Evolutionary conservation across 306 rosid species (phyloP).

Genomic region (Medicago arabica): DNA sequence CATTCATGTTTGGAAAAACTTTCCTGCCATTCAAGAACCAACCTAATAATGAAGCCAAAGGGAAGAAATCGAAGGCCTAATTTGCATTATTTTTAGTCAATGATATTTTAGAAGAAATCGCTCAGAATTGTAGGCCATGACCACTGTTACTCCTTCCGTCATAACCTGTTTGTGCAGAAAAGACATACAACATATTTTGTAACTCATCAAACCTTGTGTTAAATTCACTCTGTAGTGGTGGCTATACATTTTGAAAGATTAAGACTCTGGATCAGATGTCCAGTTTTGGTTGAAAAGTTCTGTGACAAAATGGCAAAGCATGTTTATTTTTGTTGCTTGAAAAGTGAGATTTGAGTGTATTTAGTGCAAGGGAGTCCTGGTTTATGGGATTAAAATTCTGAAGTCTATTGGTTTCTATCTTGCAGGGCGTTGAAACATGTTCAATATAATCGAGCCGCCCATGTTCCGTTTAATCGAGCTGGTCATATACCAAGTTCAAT

Average conservation of each 20-base stretch:
- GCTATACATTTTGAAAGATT: conserved; percentile 6
- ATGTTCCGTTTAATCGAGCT: conserved; percentile 37
- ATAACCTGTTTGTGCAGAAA: conserved; percentile 3
- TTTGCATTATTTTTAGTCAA: conserved; percentile 50
- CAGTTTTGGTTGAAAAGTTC: conserved; percentile 25
- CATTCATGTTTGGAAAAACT: conserved; percentile 78
- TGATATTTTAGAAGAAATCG: conserved; percentile 43
- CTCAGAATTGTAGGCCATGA: conserved; percentile 41
- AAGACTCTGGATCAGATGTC: background rate
- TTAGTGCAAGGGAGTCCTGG: conserved; percentile 29
- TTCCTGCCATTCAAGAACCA: conserved; percentile 84
- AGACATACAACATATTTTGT: conserved; percentile 8
- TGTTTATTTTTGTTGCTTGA: background rate
- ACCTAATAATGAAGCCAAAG: conserved; percentile 73
- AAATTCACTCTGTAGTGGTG: conserved; percentile 7
- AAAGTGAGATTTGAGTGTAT: conserved; percentile 6
- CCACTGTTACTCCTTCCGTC: conserved; percentile 24
- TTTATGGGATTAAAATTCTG: conserved; percentile 45
- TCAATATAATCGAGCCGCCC: conserved; percentile 42
- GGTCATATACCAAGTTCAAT: conserved; percentile 43
- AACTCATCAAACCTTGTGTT: conserved; percentile 16
- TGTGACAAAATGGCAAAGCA: background rate
- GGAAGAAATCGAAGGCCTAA: conserved; percentile 97
- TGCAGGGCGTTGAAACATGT: conserved; percentile 70
- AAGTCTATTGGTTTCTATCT: conserved; percentile 53